Evolutionary conservation across 2,329 filamentous ascomycete species (phyloP).

Genomic region (Dendrostoma leiphaemia): DNA sequence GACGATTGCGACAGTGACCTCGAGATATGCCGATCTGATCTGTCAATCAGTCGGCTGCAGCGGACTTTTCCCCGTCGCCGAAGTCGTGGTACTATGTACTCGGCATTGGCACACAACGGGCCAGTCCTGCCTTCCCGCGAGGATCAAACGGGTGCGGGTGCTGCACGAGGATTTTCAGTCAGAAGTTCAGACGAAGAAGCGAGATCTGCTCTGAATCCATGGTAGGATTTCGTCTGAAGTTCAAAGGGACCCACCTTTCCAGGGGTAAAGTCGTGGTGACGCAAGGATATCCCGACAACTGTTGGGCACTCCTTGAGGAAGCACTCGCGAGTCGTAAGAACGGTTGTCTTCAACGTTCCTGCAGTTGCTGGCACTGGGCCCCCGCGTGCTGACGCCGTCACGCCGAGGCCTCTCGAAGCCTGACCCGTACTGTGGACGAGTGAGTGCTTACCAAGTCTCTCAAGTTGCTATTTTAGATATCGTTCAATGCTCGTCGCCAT

Average conservation of each 20-base stretch:
- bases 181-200: slow-evolving; percentile 14
- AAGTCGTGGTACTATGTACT: background rate
- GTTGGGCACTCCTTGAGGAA: background rate
- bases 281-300: slow-evolving; percentile 10
- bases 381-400: background rate
- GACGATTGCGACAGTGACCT: too few relatives aligned
- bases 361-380: slow-evolving; percentile 1
- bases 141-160: slow-evolving; percentile 14
- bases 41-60: background rate
- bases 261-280: slow-evolving; percentile 9
- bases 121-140: too few relatives aligned
- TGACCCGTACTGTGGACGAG: too few relatives aligned
- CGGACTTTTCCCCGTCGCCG: background rate
- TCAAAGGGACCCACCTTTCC: slow-evolving; percentile 6
- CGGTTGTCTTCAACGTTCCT: too few relatives aligned
- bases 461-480: too few relatives aligned
- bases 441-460: too few relatives aligned
- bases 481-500: too few relatives aligned
- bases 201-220: slow-evolving; percentile 13
- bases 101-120: too few relatives aligned
- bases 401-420: background rate
- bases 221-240: slow-evolving; percentile 18
- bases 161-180: slow-evolving; percentile 11
- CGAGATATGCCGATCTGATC: background rate
- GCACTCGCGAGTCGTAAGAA: background rate